phyloP scores from a whole-genome alignment of 768 basidiomycete species.

The Butyriboletus loyo region DNA sequence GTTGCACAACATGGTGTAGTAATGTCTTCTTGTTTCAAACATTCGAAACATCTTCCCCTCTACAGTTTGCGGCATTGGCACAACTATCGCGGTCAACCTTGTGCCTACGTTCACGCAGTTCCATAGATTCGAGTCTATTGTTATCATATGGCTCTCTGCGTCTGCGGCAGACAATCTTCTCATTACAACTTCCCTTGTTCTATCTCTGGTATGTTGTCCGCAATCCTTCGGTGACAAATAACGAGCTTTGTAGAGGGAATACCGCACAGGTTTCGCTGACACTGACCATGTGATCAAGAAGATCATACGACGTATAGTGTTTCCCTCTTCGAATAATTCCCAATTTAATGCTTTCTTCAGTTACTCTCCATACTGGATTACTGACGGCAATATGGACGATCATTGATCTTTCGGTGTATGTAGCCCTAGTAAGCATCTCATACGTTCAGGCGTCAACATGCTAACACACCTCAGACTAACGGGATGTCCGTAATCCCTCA shows the following conservation, averaged over 20 bases:
- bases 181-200: slow-evolving; percentile 43
- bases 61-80: slow-evolving; percentile 32
- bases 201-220: slow-evolving; percentile 37
- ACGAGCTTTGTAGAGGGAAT: slow-evolving; percentile 28
- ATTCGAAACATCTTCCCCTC: background rate
- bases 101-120: slow-evolving; percentile 29
- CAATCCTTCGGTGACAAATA: background rate
- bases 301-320: slow-evolving; percentile 32
- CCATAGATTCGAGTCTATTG: slow-evolving; percentile 29
- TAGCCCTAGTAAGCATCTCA: slow-evolving; percentile 17
- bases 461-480: slow-evolving; percentile 19
- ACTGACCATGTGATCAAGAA: slow-evolving; percentile 38
- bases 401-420: slow-evolving; percentile 29
- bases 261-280: slow-evolving; percentile 35
- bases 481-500: slow-evolving; percentile 12
- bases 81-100: slow-evolving; percentile 27
- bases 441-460: background rate
- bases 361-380: slow-evolving; percentile 40
- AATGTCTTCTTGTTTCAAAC: background rate
- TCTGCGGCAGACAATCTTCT: slow-evolving; percentile 45
- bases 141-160: slow-evolving; percentile 42
- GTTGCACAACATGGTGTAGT: no score
- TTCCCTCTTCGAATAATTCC: background rate
- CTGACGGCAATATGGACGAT: slow-evolving; percentile 38
- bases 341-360: slow-evolving; percentile 15